phyloP scores from a whole-genome alignment of 805 yeast species.

The Pichia gijzeniarum region DNA sequence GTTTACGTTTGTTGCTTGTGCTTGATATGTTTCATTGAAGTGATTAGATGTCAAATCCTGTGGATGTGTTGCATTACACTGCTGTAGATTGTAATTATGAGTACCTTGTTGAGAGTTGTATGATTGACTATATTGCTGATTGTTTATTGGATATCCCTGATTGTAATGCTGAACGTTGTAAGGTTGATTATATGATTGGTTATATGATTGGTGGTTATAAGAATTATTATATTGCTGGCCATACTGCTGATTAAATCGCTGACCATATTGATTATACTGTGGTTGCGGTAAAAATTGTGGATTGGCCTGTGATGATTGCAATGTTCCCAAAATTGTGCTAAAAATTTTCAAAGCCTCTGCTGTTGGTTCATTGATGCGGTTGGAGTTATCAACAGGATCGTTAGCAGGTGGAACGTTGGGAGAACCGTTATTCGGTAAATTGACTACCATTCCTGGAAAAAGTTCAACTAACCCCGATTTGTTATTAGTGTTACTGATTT shows the following conservation, averaged over 20 bases:
- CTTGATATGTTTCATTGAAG: not conserved
- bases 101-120: too few species aligned
- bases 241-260: not conserved
- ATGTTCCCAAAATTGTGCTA: slow-evolving; percentile 4
- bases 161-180: not conserved
- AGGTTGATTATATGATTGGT: not conserved
- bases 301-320: not conserved
- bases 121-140: slow-evolving; percentile 3
- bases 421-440: slow-evolving; percentile 1
- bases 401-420: not conserved
- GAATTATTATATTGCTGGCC: not conserved
- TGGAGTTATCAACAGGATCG: too few species aligned
- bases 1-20: not conserved
- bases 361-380: not conserved
- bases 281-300: not conserved
- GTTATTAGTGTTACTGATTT: not conserved
- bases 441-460: slow-evolving; percentile 13
- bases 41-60: not conserved
- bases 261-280: not conserved
- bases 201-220: not conserved
- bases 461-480: slow-evolving; percentile 1
- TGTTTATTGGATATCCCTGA: not conserved
- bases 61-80: not conserved
- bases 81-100: not conserved
- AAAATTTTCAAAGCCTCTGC: slow-evolving; percentile 4